Conservation (phyloP, 1,284 basidiomycete genomes). For the Fomitopsis palustris region DNA sequence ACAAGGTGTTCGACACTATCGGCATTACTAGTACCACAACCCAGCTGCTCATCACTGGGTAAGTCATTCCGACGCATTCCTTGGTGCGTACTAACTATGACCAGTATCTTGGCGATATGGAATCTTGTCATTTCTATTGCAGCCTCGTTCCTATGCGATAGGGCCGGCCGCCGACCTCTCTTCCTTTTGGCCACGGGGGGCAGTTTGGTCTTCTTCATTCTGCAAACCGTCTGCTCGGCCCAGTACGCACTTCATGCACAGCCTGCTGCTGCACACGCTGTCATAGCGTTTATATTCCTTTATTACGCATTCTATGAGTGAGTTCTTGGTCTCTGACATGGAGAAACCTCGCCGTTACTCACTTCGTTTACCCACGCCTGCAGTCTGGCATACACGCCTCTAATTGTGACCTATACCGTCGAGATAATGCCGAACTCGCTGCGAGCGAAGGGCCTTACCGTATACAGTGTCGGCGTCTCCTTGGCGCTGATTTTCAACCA, state of each 20-base stretch:
- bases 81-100: background rate
- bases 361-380: too few relatives aligned
- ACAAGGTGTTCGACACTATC: constrained; percentile 48
- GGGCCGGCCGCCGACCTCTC: constrained; percentile 47
- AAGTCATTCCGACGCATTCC: background rate
- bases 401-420: constrained; percentile 40
- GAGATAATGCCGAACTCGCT: constrained; percentile 57
- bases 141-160: constrained; percentile 47
- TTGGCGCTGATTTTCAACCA: constrained; percentile 60
- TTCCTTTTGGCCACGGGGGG: constrained; percentile 50
- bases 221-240: constrained; percentile 41
- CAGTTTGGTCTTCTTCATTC: constrained; percentile 39
- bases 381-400: constrained; percentile 11
- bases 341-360: background rate
- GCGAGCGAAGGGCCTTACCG: constrained; percentile 58
- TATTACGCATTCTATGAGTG: constrained; percentile 38
- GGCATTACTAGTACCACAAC: constrained; percentile 50
- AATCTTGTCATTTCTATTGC: constrained; percentile 47
- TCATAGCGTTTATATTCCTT: constrained; percentile 49
- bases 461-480: constrained; percentile 51
- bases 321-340: constrained; percentile 25
- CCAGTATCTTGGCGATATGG: constrained; percentile 49
- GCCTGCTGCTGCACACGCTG: constrained; percentile 35
- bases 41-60: constrained; percentile 41
- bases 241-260: constrained; percentile 33